Evolutionary conservation across 2,329 filamentous ascomycete species (phyloP), one percentile per base, ranked within the genome.

Genomic region (Fusarium sp.): DNA sequence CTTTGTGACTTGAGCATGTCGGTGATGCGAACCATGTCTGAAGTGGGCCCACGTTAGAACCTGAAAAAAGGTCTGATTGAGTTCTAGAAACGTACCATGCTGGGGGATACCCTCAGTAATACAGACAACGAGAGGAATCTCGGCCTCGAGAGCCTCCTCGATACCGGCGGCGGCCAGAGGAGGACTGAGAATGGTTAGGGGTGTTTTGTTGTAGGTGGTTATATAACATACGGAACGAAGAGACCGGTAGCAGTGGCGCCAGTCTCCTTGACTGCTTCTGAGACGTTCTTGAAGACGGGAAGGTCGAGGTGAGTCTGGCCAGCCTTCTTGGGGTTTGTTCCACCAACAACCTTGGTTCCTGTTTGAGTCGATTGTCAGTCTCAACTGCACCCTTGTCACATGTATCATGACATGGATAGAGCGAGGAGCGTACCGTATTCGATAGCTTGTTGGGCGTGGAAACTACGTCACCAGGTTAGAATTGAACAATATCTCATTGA

Each of bases 1-100:
- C 83, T 89, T 83, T 99, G 95, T 53, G 93, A 92, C 87, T 97
- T 98, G 77, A 99, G 87, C 79, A 98, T 97, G 79, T 93, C 88
- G 78, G 95, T 97, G 80, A 98, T 97, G 82, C 94, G 93, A 73
- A 98, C 93, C 95, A 99, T 99, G 83, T 99, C 92, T 95, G 60
- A 47, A 48, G 49, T 69, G 62, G 42, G 58, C 49, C 42, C 39
- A 48, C 28, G 55, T 55, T 65, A 54, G 58, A 39, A 47, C 61
- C 34, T 52, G 54, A 32, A 44, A 41, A 50, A 44, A 29, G 31
- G n/a, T 25, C 31, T 29, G 39, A 43, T 45, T 25, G 42, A 53
- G 47, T 52, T 48, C 42, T 45, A 50, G 34, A 58, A 56, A 77
- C 86, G 72, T 85, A 94, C 92, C 93, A 80, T 97, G 93, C 81